Evolutionary conservation across 176 grass and related monocot species (phyloP).

Genomic region (Paspalum notatum): DNA sequence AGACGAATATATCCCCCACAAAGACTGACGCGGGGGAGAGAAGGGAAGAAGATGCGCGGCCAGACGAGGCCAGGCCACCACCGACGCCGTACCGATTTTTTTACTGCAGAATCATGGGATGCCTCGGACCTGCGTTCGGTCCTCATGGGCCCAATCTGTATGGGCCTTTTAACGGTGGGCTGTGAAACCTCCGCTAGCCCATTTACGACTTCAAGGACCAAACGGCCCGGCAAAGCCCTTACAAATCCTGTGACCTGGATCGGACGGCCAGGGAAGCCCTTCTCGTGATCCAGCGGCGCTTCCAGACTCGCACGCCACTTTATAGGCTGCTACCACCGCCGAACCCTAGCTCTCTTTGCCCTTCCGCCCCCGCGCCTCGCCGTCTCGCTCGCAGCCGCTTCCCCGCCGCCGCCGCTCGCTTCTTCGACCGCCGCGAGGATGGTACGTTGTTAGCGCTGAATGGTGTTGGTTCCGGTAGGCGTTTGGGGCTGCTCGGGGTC

Average conservation of each 20-base stretch:
- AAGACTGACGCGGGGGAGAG: neutral
- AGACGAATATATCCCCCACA: neutral
- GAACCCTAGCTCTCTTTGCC: slow-evolving; percentile 45
- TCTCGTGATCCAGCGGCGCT: slow-evolving; percentile 27
- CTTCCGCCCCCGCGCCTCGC: slow-evolving; percentile 33
- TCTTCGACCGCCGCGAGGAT: slow-evolving; percentile 43
- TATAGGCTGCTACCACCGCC: slow-evolving; percentile 8
- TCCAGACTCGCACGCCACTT: neutral
- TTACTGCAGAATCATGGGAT: slow-evolving; percentile 31
- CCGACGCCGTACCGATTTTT: slow-evolving; percentile 5
- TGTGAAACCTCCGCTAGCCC: neutral
- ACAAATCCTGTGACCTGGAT: slow-evolving; percentile 36
- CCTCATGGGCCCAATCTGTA: neutral
- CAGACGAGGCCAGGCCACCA: neutral
- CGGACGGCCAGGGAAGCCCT: slow-evolving; percentile 33
- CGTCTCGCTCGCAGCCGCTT: slow-evolving; percentile 5
- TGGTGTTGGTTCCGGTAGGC: neutral
- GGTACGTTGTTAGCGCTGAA: slow-evolving; percentile 40
- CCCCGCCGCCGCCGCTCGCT: slow-evolving; percentile 50
- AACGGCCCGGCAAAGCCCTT: neutral
- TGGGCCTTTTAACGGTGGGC: no score
- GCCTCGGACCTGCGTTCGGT: no score
- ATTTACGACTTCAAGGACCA: neutral
- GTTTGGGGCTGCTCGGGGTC: neutral
- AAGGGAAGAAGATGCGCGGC: slow-evolving; percentile 29